These are phyloP conservation scores for Guillardia theta DNA, from an alignment of 78 protist genomes.

Conservation along the genomic window DNA sequence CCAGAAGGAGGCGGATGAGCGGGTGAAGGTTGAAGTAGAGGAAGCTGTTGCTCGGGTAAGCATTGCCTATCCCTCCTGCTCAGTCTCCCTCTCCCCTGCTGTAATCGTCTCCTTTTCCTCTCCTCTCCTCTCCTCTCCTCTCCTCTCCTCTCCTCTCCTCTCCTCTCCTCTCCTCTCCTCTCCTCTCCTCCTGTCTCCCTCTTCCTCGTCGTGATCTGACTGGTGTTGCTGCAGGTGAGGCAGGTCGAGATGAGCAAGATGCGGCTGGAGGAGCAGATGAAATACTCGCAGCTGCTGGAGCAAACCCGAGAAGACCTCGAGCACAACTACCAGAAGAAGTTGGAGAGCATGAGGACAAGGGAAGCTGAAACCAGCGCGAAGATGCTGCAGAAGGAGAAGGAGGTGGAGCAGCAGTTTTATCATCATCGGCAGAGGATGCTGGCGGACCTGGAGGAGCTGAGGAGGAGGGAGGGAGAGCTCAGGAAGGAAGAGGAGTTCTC, in stretches of 20 bases:
- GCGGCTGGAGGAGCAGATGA: background rate
- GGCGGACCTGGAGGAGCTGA: background rate
- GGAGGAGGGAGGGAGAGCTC: background rate
- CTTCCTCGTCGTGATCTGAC: too few relatives aligned
- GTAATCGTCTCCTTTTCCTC: background rate
- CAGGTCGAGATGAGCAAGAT: background rate
- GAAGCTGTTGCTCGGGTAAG: background rate
- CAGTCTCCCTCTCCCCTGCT: background rate
- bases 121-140: background rate
- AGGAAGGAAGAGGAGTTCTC: background rate
- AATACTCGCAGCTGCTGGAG: background rate
- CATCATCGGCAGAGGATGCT: conserved; percentile 1
- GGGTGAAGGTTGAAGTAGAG: background rate
- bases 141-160: background rate
- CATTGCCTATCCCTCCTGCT: too few relatives aligned
- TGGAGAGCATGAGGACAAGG: background rate
- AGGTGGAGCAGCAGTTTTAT: background rate
- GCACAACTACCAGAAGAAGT: background rate
- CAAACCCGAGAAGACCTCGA: background rate
- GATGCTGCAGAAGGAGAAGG: background rate
- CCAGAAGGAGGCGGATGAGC: background rate
- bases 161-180: background rate
- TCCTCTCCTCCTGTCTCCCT: background rate
- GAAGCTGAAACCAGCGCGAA: background rate
- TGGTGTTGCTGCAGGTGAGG: background rate